phyloP scores from a whole-genome alignment of 257 asterid species.

The Eustoma russellianum region DNA sequence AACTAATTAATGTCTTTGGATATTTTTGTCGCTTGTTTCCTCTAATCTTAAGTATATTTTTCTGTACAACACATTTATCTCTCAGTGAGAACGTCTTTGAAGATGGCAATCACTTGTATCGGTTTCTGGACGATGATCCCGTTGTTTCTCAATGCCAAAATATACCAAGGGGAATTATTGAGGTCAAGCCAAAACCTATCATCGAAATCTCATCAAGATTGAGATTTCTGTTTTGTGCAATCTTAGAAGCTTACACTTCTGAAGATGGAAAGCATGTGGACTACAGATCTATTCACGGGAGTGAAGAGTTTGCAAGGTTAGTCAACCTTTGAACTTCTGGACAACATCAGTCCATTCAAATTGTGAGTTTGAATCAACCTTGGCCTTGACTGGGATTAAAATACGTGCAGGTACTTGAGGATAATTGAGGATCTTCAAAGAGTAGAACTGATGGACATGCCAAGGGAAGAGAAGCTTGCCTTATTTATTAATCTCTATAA shows the following conservation, averaged over 20 bases:
- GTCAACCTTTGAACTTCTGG: constrained; percentile 1
- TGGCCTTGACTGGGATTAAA: not conserved
- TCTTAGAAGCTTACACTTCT: constrained; percentile 76
- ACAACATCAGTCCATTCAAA: not conserved
- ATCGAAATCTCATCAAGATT: constrained; percentile 69
- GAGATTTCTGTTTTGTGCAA: constrained; percentile 49
- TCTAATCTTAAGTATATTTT: not conserved
- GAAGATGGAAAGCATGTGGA: constrained; percentile 69
- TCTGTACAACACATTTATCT: constrained; percentile 4
- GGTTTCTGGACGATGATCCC: constrained; percentile 83
- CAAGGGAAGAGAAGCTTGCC: constrained; percentile 80
- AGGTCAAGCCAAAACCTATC: constrained; percentile 72
- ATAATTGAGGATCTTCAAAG: constrained; percentile 86
- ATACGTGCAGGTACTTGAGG: constrained; percentile 58
- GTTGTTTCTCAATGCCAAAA: constrained; percentile 66
- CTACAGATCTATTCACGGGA: constrained; percentile 76
- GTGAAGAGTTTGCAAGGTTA: constrained; percentile 94
- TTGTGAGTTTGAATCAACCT: not conserved
- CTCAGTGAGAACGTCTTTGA: constrained; percentile 65
- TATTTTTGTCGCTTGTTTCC: not conserved
- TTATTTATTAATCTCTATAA: constrained; percentile 79
- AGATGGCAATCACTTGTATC: constrained; percentile 70
- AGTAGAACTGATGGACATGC: constrained; percentile 50
- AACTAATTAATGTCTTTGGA: not conserved
- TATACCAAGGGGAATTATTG: constrained; percentile 76